Conservation (phyloP, 1,284 basidiomycete genomes). For the Cutaneotrichosporon sp. region DNA sequence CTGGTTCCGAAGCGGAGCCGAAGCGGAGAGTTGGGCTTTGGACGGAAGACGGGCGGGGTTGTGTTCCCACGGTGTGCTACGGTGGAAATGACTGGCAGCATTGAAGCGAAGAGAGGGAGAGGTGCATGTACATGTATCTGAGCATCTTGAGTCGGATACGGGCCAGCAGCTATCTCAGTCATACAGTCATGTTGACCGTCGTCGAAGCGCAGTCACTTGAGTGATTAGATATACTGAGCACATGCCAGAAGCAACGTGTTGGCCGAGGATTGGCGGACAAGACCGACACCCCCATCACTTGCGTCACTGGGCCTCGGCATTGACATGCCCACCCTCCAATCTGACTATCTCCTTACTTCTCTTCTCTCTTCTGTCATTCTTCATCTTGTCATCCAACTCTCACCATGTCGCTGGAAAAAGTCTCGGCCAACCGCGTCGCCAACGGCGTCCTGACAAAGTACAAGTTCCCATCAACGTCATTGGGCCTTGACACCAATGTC, state of each 20-base stretch:
- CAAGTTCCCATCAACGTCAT: slow-evolving; percentile 73
- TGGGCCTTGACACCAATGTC: slow-evolving; percentile 79
- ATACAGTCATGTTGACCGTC: not conserved
- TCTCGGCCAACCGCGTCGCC: slow-evolving; percentile 76
- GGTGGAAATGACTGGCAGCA: no score
- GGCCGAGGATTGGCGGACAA: slow-evolving; percentile 8
- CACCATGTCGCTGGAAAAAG: slow-evolving; percentile 60
- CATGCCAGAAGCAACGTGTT: not conserved
- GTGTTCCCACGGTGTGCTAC: not conserved
- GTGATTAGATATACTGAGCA: no score
- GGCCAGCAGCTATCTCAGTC: no score
- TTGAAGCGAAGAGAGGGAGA: no score
- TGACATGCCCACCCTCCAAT: not conserved
- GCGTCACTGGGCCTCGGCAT: not conserved
- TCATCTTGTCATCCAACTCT: not conserved
- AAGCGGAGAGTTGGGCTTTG: not conserved
- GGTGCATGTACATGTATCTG: no score
- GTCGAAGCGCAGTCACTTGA: no score
- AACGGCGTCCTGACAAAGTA: slow-evolving; percentile 80
- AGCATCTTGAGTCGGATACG: no score
- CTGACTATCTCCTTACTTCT: not conserved
- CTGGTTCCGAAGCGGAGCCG: not conserved
- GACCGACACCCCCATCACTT: not conserved
- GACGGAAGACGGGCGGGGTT: not conserved
- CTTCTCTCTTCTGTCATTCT: not conserved